Percentiles rank a stretch among this genome's conserved stretches.
phyloP scores from a whole-genome alignment of 441 rosid species.

The Viola pubescens region DNA sequence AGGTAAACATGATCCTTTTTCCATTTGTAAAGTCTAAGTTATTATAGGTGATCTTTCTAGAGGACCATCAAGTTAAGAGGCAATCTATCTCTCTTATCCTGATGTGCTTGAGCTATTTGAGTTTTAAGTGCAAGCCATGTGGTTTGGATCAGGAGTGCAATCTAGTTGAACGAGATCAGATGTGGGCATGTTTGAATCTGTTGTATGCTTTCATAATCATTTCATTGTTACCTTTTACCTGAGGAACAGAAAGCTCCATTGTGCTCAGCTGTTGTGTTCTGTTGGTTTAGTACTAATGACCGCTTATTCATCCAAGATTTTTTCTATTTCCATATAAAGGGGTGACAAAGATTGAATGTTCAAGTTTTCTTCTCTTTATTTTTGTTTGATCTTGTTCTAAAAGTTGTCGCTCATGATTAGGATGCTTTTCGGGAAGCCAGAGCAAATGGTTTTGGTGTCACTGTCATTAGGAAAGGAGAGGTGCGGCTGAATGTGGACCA shows the following conservation, averaged over 20 bases:
- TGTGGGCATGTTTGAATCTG: too few species aligned
- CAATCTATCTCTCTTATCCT: too few species aligned
- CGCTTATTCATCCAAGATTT: conserved; percentile 6
- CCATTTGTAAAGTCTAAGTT: not conserved
- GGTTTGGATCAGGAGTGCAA: too few species aligned
- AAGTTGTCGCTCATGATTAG: conserved; percentile 25
- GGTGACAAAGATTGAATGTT: conserved; percentile 5
- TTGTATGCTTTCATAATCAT: too few species aligned
- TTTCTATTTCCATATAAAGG: not conserved
- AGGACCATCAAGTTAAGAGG: too few species aligned
- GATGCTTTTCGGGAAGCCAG: conserved; percentile 84
- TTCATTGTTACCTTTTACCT: too few species aligned
- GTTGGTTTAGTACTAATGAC: conserved; percentile 7
- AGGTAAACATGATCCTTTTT: conserved; percentile 34
- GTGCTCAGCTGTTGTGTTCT: not conserved
- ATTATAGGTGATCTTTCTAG: not conserved
- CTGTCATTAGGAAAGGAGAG: conserved; percentile 74
- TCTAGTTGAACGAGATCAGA: too few species aligned
- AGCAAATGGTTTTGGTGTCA: conserved; percentile 72
- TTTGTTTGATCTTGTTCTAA: not conserved
- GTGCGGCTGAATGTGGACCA: conserved; percentile 70
- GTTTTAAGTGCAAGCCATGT: too few species aligned
- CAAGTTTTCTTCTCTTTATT: not conserved
- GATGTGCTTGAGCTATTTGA: too few species aligned
- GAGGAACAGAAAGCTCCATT: too few species aligned